Conservation (phyloP, 1,284 basidiomycete species). For the Sporisorium graminicola region DNA sequence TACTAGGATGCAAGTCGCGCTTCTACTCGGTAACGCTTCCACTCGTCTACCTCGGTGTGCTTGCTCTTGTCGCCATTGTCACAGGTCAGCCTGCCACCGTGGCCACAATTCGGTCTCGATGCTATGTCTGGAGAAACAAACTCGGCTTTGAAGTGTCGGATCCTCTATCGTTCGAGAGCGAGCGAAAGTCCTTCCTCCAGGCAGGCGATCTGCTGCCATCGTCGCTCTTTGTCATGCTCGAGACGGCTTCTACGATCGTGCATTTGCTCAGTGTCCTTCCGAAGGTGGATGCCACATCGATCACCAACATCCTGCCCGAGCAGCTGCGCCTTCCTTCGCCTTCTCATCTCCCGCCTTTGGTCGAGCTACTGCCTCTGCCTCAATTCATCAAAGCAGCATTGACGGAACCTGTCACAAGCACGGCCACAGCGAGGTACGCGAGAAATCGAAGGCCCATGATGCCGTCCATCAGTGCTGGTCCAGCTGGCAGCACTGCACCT, state of each 20-base stretch:
- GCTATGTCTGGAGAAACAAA: conserved; percentile 19
- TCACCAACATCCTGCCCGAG: conserved; percentile 25
- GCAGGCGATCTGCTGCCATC: conserved; percentile 29
- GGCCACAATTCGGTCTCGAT: conserved; percentile 8
- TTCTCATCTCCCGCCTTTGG: conserved; percentile 45
- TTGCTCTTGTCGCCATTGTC: conserved; percentile 23
- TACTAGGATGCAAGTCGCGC: conserved; percentile 35
- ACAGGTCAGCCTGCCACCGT: conserved; percentile 24
- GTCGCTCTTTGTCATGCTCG: conserved; percentile 37
- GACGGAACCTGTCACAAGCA: conserved; percentile 16
- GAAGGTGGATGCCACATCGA: conserved; percentile 37
- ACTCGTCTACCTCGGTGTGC: conserved; percentile 33
- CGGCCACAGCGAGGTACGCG: conserved; percentile 17
- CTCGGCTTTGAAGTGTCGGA: conserved; percentile 22
- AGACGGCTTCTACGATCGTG: conserved; percentile 23
- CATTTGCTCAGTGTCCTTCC: conserved; percentile 37
- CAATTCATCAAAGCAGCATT: conserved; percentile 21
- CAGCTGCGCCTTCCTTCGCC: conserved; percentile 43
- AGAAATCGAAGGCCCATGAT: conserved; percentile 33
- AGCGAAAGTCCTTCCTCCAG: conserved; percentile 3
- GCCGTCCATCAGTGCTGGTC: conserved; percentile 25
- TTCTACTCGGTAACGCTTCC: conserved; percentile 41
- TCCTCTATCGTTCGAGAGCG: background rate
- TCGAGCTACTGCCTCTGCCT: conserved; percentile 41
- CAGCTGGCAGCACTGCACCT: background rate